Evolutionary conservation across 768 basidiomycete genomes (phyloP).

Genomic region (Hericium rajendrae): DNA sequence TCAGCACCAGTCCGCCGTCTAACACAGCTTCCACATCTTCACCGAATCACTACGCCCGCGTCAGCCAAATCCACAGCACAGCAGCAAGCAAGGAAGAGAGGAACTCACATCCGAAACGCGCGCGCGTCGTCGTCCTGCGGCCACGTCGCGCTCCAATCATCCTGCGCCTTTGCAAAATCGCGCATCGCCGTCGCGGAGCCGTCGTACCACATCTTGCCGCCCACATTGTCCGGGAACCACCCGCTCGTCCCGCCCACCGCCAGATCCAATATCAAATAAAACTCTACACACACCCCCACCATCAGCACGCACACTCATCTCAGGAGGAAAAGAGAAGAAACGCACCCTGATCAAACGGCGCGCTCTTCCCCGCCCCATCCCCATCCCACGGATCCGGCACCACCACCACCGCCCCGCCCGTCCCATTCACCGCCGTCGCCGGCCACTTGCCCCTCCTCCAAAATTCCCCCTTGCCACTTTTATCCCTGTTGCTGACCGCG

Average conservation of each 20-base stretch:
- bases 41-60: slow-evolving; percentile 22
- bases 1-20: not conserved
- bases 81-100: not conserved
- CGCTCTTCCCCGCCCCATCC: slow-evolving; percentile 32
- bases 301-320: not conserved
- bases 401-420: slow-evolving; percentile 29
- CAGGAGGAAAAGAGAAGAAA: slow-evolving; percentile 1
- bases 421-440: slow-evolving; percentile 33
- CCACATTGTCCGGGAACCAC: slow-evolving; percentile 53
- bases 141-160: slow-evolving; percentile 72
- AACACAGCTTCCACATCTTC: slow-evolving; percentile 26
- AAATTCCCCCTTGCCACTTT: slow-evolving; percentile 34
- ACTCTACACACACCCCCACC: slow-evolving; percentile 31
- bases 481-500: slow-evolving; percentile 22
- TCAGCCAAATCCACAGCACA: not conserved
- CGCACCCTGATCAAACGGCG: slow-evolving; percentile 48
- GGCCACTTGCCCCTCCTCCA: slow-evolving; percentile 46
- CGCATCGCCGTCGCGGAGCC: slow-evolving; percentile 52
- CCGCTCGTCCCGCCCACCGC: slow-evolving; percentile 77
- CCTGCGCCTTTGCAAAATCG: slow-evolving; percentile 53
- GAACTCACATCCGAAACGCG: slow-evolving; percentile 56
- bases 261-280: slow-evolving; percentile 75
- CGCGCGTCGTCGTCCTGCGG: slow-evolving; percentile 48
- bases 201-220: slow-evolving; percentile 61
- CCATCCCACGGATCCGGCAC: slow-evolving; percentile 36